Conservation (phyloP, 768 basidiomycete genomes). For the Rhodosporidiobolus sp. region DNA sequence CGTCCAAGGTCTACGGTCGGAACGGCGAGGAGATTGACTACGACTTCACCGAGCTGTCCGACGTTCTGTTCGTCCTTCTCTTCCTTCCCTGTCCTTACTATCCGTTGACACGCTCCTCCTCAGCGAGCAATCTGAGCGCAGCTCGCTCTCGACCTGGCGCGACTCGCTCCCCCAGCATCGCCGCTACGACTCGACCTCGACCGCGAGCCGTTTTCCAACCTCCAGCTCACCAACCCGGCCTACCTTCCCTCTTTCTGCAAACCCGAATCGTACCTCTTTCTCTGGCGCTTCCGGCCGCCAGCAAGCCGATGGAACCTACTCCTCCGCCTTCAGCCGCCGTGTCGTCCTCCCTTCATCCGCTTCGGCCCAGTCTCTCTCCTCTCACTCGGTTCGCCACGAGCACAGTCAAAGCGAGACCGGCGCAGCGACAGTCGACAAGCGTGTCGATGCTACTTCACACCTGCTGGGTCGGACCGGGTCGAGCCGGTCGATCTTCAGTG, state of each 20-base stretch:
- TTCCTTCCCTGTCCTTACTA: too few relatives aligned
- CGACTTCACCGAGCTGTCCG: constrained; percentile 25
- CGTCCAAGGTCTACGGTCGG: constrained; percentile 21
- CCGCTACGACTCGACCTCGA: constrained; percentile 1
- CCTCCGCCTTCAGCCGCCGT: too few relatives aligned
- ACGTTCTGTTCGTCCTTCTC: constrained; percentile 17
- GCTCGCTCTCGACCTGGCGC: constrained; percentile 25
- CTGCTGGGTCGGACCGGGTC: constrained; percentile 13
- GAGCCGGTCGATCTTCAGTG: constrained; percentile 8
- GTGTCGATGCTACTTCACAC: constrained; percentile 20
- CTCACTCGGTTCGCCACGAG: not conserved
- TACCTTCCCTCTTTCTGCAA: not conserved
- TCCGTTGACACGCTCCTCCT: not conserved
- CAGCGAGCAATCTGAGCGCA: constrained; percentile 24
- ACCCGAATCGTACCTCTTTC: too few relatives aligned
- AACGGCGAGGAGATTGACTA: constrained; percentile 25
- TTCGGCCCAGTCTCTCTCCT: not conserved
- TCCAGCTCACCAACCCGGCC: not conserved
- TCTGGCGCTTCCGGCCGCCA: too few relatives aligned
- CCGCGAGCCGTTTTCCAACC: not conserved
- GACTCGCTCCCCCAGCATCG: constrained; percentile 6
- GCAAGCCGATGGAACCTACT: too few relatives aligned
- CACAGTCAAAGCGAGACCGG: not conserved
- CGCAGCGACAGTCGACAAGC: not conserved
- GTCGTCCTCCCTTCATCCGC: not conserved